Evolutionary conservation across 148 eudicot species (phyloP), one percentile per base, ranked within the genome.

Genomic region (Spergularia marina): DNA sequence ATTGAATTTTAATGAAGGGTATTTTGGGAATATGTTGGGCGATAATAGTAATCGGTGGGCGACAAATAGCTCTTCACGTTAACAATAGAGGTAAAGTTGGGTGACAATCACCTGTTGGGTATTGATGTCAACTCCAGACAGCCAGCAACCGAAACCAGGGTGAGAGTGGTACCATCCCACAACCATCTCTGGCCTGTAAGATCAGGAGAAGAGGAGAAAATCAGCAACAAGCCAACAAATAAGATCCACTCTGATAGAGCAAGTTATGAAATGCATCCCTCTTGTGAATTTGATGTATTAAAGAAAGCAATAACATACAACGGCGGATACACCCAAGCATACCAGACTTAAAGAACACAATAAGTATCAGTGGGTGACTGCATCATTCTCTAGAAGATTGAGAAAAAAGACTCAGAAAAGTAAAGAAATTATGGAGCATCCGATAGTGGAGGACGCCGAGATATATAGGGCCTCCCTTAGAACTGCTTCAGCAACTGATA

Each of bases 141-240:
- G 89, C 93, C 93, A 89, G 56, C 88, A 87, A 55, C 93, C 91
- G 77, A 89, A 89, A 70, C 93, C 89, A 62, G 93, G 93, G 81
- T 87, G 93, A 41, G 91, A 89, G 76, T 89, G 93, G 73, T 89
- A 89, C 91, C 87, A 87, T 44, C 91, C 91, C 64, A 85, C 91
- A 68, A 87, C 91, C 88, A 87, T 87, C 80, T 87, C 91, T 11
- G 87, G 91, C 76, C 91, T 87, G 80, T 53, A 79, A 11, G 53
- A 53, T 10, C 3, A 40, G 10, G n/a, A 65, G 0, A 39, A 65
- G 0, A 40, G n/a, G 9, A 61, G 40, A 21, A 0, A 61, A 61
- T 61, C 65, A 59, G 20, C 30, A 66, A 12, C 69, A 41, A 17
- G 53, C 40, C 44, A 44, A 44, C 69, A 0, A 44, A 0, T 44